A percentile compares a stretch with the other conserved stretches of the same genome.
These are phyloP conservation scores for Phymatotrichopsis omnivora DNA, from an alignment of 2,329 filamentous ascomycete genomes.

Conservation along the genomic window DNA sequence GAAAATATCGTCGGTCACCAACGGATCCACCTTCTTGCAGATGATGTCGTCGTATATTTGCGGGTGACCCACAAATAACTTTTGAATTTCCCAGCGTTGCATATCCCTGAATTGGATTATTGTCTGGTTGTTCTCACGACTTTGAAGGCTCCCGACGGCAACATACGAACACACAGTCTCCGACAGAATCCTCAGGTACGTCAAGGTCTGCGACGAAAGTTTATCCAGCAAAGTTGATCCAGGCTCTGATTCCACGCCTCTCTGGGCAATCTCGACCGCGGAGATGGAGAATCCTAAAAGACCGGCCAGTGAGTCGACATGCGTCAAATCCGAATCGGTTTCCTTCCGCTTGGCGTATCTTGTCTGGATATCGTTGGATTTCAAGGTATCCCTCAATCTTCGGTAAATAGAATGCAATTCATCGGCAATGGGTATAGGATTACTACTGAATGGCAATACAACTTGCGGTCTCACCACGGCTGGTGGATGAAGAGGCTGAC, in stretches of 20 bases:
- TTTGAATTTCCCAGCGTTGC: conserved; percentile 60
- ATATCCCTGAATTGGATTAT: conserved; percentile 57
- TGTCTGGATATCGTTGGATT: conserved; percentile 35
- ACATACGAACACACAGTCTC: conserved; percentile 84
- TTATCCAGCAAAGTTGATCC: conserved; percentile 70
- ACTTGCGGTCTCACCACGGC: conserved; percentile 30
- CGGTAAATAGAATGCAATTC: conserved; percentile 53
- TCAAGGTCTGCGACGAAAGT: conserved; percentile 72
- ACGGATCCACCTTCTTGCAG: conserved; percentile 39
- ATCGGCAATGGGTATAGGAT: conserved; percentile 32
- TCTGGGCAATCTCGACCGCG: conserved; percentile 81
- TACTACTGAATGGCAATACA: conserved; percentile 1
- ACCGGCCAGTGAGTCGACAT: conserved; percentile 50
- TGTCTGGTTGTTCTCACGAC: conserved; percentile 50
- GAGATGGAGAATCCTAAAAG: conserved; percentile 77
- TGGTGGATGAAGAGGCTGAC: conserved; percentile 33
- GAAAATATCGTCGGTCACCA: conserved; percentile 63
- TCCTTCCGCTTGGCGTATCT: conserved; percentile 39
- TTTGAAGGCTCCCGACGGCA: conserved; percentile 59
- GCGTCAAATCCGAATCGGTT: conserved; percentile 23
- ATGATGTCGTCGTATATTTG: conserved; percentile 35
- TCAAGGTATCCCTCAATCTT: conserved; percentile 44
- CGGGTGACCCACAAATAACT: conserved; percentile 57
- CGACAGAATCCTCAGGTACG: conserved; percentile 75
- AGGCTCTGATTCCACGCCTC: conserved; percentile 64